Evolutionary conservation across 2,329 filamentous ascomycete genomes (phyloP).

Genomic region (Tolypocladium tropicale): DNA sequence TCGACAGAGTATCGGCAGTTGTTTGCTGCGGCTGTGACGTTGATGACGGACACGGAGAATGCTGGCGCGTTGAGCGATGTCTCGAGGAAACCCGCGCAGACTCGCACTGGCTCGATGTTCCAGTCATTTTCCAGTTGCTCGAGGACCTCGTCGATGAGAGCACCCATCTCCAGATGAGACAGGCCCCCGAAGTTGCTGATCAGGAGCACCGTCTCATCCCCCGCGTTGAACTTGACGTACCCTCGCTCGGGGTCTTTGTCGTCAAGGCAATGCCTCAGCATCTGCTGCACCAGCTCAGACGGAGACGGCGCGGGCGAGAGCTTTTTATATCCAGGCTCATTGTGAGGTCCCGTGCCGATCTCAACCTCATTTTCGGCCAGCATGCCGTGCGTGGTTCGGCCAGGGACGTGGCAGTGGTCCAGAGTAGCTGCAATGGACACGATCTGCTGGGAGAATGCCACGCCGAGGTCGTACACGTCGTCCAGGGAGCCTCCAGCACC

Average conservation of each 20-base stretch:
- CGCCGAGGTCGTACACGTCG: constrained; percentile 38
- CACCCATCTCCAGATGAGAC: constrained; percentile 46
- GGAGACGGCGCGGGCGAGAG: constrained; percentile 40
- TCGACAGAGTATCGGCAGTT: constrained; percentile 34
- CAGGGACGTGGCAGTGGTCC: constrained; percentile 51
- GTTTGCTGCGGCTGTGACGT: constrained; percentile 37
- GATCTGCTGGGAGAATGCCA: constrained; percentile 39
- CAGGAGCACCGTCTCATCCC: constrained; percentile 41
- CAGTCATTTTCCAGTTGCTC: constrained; percentile 36
- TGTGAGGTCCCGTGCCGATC: constrained; percentile 58
- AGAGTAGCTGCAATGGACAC: constrained; percentile 48
- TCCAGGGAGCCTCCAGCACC: constrained; percentile 37
- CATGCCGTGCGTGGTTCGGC: constrained; percentile 35
- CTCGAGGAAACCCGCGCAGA: constrained; percentile 55
- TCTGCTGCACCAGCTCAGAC: constrained; percentile 40
- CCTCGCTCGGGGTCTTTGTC: constrained; percentile 38
- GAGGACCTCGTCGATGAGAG: constrained; percentile 41
- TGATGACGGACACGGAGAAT: constrained; percentile 58
- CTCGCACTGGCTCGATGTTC: constrained; percentile 40
- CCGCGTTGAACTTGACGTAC: constrained; percentile 35
- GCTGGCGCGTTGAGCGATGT: constrained; percentile 63
- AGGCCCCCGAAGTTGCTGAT: constrained; percentile 52
- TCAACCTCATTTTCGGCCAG: constrained; percentile 43
- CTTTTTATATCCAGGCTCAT: constrained; percentile 52
- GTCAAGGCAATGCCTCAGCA: constrained; percentile 52